Conservation (phyloP, 257 asterid genomes). For the Penstemon eatonii region DNA sequence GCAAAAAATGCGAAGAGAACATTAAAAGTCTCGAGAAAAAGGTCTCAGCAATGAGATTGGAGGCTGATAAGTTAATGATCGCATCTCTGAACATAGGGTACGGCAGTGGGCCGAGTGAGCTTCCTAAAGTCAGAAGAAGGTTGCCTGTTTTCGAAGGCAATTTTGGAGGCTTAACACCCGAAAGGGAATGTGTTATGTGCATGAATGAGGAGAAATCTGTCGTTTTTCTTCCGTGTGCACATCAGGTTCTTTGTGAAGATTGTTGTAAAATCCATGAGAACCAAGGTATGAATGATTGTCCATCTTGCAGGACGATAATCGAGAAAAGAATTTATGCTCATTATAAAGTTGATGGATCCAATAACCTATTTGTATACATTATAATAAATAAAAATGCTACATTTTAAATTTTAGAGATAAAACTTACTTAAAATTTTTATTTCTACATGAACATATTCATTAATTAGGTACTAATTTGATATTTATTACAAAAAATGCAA, state of each 20-base stretch:
- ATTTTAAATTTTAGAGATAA: no score
- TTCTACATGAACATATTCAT: no score
- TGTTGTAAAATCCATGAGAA: slow-evolving; percentile 31
- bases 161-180: slow-evolving; percentile 39
- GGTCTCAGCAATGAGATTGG: slow-evolving; percentile 47
- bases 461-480: no score
- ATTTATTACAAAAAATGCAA: no score
- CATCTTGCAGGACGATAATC: slow-evolving; percentile 52
- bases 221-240: slow-evolving; percentile 78
- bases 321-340: slow-evolving; percentile 38
- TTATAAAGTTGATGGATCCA: neutral
- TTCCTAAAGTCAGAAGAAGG: slow-evolving; percentile 38
- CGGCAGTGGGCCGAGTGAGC: slow-evolving; percentile 22
- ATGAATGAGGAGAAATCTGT: slow-evolving; percentile 63
- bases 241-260: slow-evolving; percentile 60
- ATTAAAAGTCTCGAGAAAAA: slow-evolving; percentile 41
- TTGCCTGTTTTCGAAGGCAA: slow-evolving; percentile 43
- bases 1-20: slow-evolving; percentile 37
- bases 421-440: no score
- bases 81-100: slow-evolving; percentile 55
- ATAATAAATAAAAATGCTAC: no score
- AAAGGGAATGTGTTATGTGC: slow-evolving; percentile 84
- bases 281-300: slow-evolving; percentile 51
- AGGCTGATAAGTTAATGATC: slow-evolving; percentile 44
- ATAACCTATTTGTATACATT: no score